A percentile compares a stretch with the other conserved stretches of the same genome.
These are phyloP conservation scores for Prototheca wickerhamii DNA, from an alignment of 163 green algal species.

Conservation along the genomic window DNA sequence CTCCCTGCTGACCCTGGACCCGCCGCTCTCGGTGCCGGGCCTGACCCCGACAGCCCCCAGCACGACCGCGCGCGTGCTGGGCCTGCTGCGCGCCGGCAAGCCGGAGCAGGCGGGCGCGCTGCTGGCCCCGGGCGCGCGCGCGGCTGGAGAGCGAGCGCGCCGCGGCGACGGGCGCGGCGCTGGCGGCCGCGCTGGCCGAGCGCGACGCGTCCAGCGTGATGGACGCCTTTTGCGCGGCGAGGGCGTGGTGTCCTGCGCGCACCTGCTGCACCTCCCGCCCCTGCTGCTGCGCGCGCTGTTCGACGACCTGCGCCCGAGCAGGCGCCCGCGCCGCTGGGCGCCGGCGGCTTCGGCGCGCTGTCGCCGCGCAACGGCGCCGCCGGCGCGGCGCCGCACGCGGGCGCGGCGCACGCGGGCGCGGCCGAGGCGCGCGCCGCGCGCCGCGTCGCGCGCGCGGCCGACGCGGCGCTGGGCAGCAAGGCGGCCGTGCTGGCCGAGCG, in stretches of 20 bases:
- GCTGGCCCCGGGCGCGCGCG: not conserved
- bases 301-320: slow-evolving; percentile 18
- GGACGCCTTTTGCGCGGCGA: slow-evolving; percentile 14
- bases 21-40: not conserved
- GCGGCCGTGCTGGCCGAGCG: slow-evolving; percentile 17
- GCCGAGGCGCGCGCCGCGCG: not conserved
- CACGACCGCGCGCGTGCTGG: not conserved
- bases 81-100: not conserved
- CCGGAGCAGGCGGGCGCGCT: not conserved
- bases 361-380: not conserved
- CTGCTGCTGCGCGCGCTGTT: slow-evolving; percentile 23
- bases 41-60: slow-evolving; percentile 1
- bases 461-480: slow-evolving; percentile 11
- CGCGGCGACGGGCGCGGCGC: not conserved
- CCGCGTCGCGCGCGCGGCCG: not conserved
- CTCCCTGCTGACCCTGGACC: too few relatives aligned
- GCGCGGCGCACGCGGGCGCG: not conserved
- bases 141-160: not conserved
- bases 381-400: not conserved
- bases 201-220: slow-evolving; percentile 4
- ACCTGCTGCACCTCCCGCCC: slow-evolving; percentile 12
- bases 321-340: not conserved
- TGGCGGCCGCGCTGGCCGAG: slow-evolving; percentile 3
- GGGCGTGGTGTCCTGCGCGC: slow-evolving; percentile 8
- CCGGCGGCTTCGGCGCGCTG: not conserved